phyloP scores from a whole-genome alignment of 176 grass and related monocot genomes.

The Cenchrus fungigraminus region DNA sequence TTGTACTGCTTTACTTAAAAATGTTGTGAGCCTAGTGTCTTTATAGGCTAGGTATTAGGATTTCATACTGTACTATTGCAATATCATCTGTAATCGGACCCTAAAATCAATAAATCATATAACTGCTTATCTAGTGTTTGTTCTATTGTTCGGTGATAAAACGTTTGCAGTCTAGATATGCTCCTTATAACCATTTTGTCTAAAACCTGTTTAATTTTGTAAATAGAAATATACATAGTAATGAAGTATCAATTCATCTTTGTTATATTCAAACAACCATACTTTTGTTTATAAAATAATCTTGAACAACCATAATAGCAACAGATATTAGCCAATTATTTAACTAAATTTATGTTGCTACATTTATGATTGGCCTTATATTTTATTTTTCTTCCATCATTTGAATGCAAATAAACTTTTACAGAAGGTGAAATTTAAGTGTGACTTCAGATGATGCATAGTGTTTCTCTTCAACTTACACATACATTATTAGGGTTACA shows the following conservation, averaged over 20 bases:
- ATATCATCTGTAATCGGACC: background rate
- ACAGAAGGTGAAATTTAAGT: background rate
- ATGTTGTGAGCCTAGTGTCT: background rate
- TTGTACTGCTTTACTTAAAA: background rate
- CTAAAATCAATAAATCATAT: background rate
- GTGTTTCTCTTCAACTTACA: background rate
- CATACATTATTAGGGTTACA: slow-evolving; percentile 10
- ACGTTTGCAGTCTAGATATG: background rate
- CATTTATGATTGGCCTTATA: background rate
- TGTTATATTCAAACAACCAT: no score
- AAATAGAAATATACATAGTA: no score
- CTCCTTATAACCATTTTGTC: no score
- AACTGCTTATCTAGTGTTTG: background rate
- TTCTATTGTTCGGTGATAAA: slow-evolving; percentile 22
- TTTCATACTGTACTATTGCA: slow-evolving; percentile 8
- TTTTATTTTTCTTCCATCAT: background rate
- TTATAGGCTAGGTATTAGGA: background rate
- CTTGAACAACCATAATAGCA: no score
- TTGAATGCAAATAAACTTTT: slow-evolving; percentile 21
- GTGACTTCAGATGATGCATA: background rate
- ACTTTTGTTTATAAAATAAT: no score
- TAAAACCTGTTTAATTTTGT: no score
- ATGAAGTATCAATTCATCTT: no score
- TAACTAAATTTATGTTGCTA: background rate
- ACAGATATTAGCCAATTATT: no score